phyloP scores from a whole-genome alignment of 2,329 filamentous ascomycete species.

The Fusarium piperis region DNA sequence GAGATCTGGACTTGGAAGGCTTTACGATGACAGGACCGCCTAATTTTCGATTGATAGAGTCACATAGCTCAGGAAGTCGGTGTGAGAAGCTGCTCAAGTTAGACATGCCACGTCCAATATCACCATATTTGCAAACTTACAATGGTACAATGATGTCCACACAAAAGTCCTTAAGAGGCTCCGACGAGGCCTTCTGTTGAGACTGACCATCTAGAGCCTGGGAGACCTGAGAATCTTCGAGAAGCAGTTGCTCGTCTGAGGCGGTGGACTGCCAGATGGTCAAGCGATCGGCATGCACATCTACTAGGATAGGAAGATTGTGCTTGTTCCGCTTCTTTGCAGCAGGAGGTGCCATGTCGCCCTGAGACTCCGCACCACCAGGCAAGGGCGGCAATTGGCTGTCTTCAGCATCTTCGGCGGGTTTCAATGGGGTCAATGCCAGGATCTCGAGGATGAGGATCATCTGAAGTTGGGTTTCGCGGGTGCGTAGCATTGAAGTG shows the following conservation, averaged over 20 bases:
- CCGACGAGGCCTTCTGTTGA: constrained; percentile 57
- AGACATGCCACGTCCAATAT: constrained; percentile 39
- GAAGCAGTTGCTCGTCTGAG: constrained; percentile 63
- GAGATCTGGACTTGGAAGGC: constrained; percentile 60
- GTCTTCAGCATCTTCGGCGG: constrained; percentile 53
- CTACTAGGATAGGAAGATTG: constrained; percentile 72
- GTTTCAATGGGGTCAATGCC: constrained; percentile 69
- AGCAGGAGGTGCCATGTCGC: constrained; percentile 39
- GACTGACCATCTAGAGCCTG: constrained; percentile 48
- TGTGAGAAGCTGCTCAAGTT: constrained; percentile 71
- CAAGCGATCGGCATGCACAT: constrained; percentile 79
- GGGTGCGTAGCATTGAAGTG: constrained; percentile 72
- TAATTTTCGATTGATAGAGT: constrained; percentile 77
- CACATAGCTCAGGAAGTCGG: constrained; percentile 76
- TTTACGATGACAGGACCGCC: constrained; percentile 74
- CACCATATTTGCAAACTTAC: constrained; percentile 55
- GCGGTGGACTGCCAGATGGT: constrained; percentile 87
- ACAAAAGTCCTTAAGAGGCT: constrained; percentile 80
- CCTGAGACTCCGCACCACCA: constrained; percentile 47
- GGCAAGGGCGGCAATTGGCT: constrained; percentile 59
- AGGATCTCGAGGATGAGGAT: constrained; percentile 82
- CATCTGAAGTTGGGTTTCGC: constrained; percentile 84
- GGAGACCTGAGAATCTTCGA: constrained; percentile 59
- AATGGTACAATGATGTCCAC: constrained; percentile 84
- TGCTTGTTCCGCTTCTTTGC: constrained; percentile 69